Percentiles rank a stretch among this genome's conserved stretches.
phyloP scores from a whole-genome alignment of 106 monocot genomes.

The Alisma plantagoaquatica region DNA sequence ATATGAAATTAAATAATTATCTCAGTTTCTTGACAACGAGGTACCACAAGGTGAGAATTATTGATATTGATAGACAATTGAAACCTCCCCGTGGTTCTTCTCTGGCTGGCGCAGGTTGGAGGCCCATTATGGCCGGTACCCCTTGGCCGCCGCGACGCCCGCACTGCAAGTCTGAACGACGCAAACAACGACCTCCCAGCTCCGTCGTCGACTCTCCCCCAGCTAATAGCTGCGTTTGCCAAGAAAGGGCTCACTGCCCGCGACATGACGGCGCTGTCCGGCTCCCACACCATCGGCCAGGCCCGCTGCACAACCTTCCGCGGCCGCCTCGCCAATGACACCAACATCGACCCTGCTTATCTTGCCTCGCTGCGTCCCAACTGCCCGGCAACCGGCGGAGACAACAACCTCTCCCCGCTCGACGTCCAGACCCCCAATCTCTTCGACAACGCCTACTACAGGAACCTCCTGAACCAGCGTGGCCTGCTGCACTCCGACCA shows the following conservation, averaged over 20 bases:
- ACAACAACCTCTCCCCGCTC: conserved; percentile 12
- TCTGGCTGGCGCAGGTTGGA: no score
- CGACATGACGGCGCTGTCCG: conserved; percentile 20
- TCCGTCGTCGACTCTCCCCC: conserved; percentile 2
- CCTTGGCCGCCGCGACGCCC: conserved; percentile 1
- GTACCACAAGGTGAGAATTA: no score
- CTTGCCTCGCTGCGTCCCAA: not conserved
- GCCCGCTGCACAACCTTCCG: conserved; percentile 19
- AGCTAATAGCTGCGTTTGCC: conserved; percentile 9
- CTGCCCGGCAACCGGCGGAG: conserved; percentile 4
- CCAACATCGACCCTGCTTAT: conserved; percentile 18
- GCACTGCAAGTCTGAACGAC: conserved; percentile 2
- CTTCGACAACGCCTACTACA: conserved; percentile 17
- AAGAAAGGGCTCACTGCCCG: conserved; percentile 11
- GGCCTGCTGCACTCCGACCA: conserved; percentile 21
- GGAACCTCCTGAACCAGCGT: conserved; percentile 6
- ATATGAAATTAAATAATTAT: no score
- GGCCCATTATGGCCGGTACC: not conserved
- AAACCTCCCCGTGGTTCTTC: no score
- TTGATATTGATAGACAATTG: no score
- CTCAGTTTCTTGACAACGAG: no score
- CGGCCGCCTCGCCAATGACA: conserved; percentile 10
- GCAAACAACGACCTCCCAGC: conserved; percentile 14
- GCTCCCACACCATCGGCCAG: conserved; percentile 23
- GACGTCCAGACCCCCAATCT: conserved; percentile 6